Conservation (phyloP, 148 eudicot genomes). For the Camellia granthamiana region DNA sequence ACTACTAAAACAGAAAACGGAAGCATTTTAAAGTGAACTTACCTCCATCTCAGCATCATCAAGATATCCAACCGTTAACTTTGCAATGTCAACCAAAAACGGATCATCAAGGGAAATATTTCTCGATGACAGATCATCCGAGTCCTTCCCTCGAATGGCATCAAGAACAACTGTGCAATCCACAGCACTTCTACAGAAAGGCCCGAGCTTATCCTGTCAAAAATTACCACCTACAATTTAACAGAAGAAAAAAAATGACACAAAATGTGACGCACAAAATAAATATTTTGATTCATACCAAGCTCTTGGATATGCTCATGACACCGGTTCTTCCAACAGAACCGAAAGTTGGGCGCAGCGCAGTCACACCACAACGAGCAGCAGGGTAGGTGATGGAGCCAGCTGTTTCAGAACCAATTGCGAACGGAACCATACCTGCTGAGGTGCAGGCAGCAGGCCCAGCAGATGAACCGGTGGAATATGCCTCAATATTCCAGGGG, state of each 20-base stretch:
- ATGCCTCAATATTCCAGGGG: constrained; percentile 96
- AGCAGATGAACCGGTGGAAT: constrained; percentile 84
- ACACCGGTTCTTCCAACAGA: constrained; percentile 88
- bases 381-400: constrained; percentile 90
- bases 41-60: constrained; percentile 93
- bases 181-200: constrained; percentile 82
- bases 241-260: too few species aligned
- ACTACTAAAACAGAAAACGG: too few species aligned
- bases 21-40: neutral
- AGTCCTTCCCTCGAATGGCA: constrained; percentile 76
- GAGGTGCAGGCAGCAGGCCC: constrained; percentile 94
- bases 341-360: constrained; percentile 84
- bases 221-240: neutral
- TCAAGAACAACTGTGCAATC: constrained; percentile 76
- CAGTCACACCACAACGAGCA: constrained; percentile 88
- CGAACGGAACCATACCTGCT: constrained; percentile 92
- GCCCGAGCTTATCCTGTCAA: constrained; percentile 87
- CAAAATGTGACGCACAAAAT: neutral
- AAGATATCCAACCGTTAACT: constrained; percentile 82
- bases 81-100: constrained; percentile 63
- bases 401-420: constrained; percentile 92
- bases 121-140: constrained; percentile 75
- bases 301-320: constrained; percentile 87
- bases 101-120: constrained; percentile 66
- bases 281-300: constrained; percentile 40